Evolutionary conservation across 1,139 yeast genomes (phyloP).

Genomic region (Kurtzmaniella quercitrusa): DNA sequence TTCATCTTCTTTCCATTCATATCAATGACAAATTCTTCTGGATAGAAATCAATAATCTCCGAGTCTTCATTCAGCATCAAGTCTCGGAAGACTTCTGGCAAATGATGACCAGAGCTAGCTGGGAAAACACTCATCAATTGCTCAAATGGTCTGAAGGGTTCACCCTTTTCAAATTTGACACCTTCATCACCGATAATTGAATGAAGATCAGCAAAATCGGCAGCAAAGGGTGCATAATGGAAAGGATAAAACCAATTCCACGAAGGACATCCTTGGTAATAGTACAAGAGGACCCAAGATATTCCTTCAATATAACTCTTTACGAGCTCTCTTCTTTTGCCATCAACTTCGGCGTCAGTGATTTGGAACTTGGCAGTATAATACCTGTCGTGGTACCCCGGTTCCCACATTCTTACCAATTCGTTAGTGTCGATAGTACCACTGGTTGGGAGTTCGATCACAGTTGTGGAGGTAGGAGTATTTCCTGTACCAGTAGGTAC

Average conservation of each 20-base stretch:
- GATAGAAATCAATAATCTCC: conserved; percentile 88
- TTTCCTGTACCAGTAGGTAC: conserved; percentile 40
- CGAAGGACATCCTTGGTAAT: conserved; percentile 96
- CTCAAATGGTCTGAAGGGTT: conserved; percentile 89
- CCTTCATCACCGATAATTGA: conserved; percentile 47
- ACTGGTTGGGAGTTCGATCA: conserved; percentile 1
- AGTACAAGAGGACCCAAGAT: conserved; percentile 89
- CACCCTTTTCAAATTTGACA: conserved; percentile 62
- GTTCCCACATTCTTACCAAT: conserved; percentile 67
- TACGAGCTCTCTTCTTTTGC: conserved; percentile 58
- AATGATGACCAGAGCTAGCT: conserved; percentile 89
- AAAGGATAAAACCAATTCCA: conserved; percentile 99
- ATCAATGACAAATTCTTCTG: conserved; percentile 83
- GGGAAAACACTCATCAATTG: conserved; percentile 98
- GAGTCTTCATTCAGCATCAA: conserved; percentile 79
- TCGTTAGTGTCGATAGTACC: conserved; percentile 2
- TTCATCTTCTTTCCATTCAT: conserved; percentile 94
- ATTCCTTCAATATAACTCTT: conserved; percentile 86
- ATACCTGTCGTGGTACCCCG: conserved; percentile 82
- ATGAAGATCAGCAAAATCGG: conserved; percentile 64
- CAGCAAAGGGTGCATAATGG: conserved; percentile 97
- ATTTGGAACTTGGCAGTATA: conserved; percentile 72
- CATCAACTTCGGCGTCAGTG: conserved; percentile 52
- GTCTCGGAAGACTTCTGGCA: conserved; percentile 80
- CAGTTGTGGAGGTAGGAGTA: conserved; percentile 14